A percentile compares a stretch with the other conserved stretches of the same genome.
phyloP scores from a whole-genome alignment of 2,329 filamentous ascomycete genomes.

The Fusarium citri region DNA sequence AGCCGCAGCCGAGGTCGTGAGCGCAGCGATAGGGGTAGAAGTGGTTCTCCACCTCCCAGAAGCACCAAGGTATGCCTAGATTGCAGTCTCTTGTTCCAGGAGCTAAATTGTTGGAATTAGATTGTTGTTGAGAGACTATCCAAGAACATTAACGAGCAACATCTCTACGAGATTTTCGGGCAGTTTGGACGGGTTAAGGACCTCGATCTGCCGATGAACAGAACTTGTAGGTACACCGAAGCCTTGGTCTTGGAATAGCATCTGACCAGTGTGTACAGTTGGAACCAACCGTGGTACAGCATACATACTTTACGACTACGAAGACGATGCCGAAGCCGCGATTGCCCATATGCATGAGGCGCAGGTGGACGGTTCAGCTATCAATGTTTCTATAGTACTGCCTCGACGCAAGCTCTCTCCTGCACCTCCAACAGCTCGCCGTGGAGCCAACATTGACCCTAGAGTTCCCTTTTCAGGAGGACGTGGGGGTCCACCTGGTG shows the following conservation, averaged over 20 bases:
- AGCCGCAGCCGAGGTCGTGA: conserved; percentile 50
- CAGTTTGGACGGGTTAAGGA: conserved; percentile 87
- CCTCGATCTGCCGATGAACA: conserved; percentile 90
- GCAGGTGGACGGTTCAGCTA: conserved; percentile 84
- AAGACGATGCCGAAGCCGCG: conserved; percentile 84
- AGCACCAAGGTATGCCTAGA: conserved; percentile 64
- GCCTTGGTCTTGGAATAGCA: conserved; percentile 4
- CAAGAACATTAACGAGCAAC: conserved; percentile 90
- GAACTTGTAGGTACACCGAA: conserved; percentile 71
- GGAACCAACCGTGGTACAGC: conserved; percentile 92
- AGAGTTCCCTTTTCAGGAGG: conserved; percentile 49
- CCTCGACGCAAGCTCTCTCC: conserved; percentile 85
- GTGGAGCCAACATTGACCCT: conserved; percentile 69
- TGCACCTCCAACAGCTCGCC: conserved; percentile 78
- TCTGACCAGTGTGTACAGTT: conserved; percentile 62
- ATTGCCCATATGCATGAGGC: conserved; percentile 98
- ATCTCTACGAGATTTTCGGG: conserved; percentile 92
- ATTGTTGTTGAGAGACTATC: conserved; percentile 97
- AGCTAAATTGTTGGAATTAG: conserved; percentile 57
- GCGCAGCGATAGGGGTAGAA: conserved; percentile 53
- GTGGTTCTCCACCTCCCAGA: conserved; percentile 53
- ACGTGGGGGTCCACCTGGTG: conserved; percentile 49
- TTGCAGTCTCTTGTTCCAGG: not conserved
- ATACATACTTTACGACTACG: conserved; percentile 85
- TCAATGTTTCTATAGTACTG: conserved; percentile 90